A percentile compares a stretch with the other conserved stretches of the same genome.
Evolutionary conservation across 2,329 filamentous ascomycete genomes (phyloP).

Genomic region (Whalleya microplaca): DNA sequence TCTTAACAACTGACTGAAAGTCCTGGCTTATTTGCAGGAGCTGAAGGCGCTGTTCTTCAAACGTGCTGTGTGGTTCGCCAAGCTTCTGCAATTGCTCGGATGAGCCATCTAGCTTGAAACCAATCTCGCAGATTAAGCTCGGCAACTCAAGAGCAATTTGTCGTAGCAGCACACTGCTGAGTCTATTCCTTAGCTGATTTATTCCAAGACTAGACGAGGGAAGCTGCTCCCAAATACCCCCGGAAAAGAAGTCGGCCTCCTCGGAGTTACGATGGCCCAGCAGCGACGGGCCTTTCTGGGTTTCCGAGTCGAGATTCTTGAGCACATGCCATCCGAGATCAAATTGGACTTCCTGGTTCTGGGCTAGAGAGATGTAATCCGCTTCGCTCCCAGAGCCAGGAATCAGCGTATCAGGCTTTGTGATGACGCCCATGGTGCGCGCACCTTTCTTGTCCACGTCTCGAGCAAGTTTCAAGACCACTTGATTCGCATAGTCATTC

Average conservation of each 20-base stretch:
- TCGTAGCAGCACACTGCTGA: constrained; percentile 54
- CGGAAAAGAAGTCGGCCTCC: constrained; percentile 49
- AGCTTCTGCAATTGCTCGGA: constrained; percentile 47
- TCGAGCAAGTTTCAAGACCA: constrained; percentile 55
- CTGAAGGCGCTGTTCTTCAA: constrained; percentile 51
- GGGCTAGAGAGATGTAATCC: constrained; percentile 45
- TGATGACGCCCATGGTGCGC: constrained; percentile 55
- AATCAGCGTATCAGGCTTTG: constrained; percentile 48
- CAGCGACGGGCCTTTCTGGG: constrained; percentile 30
- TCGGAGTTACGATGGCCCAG: constrained; percentile 41
- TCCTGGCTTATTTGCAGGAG: constrained; percentile 50
- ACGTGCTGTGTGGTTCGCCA: constrained; percentile 50
- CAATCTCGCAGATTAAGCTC: constrained; percentile 47
- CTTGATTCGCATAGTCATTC: constrained; percentile 62
- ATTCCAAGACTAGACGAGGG: constrained; percentile 49
- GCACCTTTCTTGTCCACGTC: constrained; percentile 35
- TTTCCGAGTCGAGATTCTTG: constrained; percentile 48
- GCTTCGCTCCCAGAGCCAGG: constrained; percentile 45
- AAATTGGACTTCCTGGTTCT: constrained; percentile 51
- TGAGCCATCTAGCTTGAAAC: constrained; percentile 40
- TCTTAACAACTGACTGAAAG: constrained; percentile 49
- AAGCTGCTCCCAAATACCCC: constrained; percentile 44
- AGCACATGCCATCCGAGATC: constrained; percentile 58
- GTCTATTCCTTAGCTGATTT: constrained; percentile 46
- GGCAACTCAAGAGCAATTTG: constrained; percentile 54